Conservation (phyloP, 169 alveolate species). For the Eimeria maxima region DNA sequence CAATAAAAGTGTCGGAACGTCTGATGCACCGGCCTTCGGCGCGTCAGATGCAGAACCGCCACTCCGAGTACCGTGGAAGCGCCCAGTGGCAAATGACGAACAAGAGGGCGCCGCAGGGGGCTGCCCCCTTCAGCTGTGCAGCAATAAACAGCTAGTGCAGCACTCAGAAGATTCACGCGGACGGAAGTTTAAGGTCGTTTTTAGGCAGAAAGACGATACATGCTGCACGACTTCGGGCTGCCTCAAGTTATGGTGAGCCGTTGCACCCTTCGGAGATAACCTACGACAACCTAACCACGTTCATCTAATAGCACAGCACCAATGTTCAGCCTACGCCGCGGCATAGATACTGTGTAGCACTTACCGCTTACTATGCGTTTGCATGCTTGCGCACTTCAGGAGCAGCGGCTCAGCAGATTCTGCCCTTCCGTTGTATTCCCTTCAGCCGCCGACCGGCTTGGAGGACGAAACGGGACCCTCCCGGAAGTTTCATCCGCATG, state of each 20-base stretch:
- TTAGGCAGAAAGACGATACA: background rate
- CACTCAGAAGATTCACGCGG: background rate
- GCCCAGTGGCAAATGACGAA: background rate
- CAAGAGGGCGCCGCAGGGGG: background rate
- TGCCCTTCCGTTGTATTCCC: constrained; percentile 20
- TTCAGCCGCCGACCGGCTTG: background rate
- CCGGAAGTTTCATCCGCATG: background rate
- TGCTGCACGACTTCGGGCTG: constrained; percentile 27
- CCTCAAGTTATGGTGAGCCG: constrained; percentile 27
- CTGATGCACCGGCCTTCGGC: background rate
- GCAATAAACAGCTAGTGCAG: background rate
- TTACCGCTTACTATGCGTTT: background rate
- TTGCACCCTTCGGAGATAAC: background rate
- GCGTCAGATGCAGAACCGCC: background rate
- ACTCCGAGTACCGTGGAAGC: background rate
- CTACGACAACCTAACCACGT: too few species aligned
- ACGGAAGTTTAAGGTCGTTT: constrained; percentile 29
- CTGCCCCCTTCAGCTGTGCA: background rate
- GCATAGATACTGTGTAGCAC: background rate
- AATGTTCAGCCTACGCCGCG: too few species aligned
- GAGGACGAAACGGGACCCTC: background rate
- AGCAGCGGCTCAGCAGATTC: background rate
- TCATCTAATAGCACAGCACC: background rate
- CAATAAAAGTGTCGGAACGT: background rate
- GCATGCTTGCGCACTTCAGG: background rate